Base-by-base conservation (phyloP, 108 stramenopile genomes). In the Pseudonitzschia delicatissima region DNA sequence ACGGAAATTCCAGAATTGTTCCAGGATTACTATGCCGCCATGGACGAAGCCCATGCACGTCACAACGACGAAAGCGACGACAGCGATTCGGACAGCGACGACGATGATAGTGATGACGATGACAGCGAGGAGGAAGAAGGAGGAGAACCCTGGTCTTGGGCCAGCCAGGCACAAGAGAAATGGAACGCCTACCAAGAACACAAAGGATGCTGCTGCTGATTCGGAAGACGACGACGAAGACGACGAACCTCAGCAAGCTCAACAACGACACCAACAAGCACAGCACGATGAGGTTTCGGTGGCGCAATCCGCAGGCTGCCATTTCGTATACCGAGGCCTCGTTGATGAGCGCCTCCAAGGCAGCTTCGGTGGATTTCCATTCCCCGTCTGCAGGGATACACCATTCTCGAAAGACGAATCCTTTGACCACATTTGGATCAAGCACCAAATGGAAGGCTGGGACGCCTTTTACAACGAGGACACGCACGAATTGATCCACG, bases 371-470 rank as follows among this genome's bases (percentile, higher is more conserved):
- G 11, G 37, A 11, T 39, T 11, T 39, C 37, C 8, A 39, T 48
- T 1, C 47, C 47, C 20, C 23, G 20, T 13, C 47, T 48, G 20
- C 21, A 48, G 18, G 62, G 37, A 57, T 71, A 55, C 0, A 72
- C 45, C 6, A 68, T 55, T 11, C 11, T 0, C 53, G 53, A 42
- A 42, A 20, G 50, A 33, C 21, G 37, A 61, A 18, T 35, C 37
- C 32, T 61, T 42, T 33, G 60, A 61, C n/a, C 8, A 6, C 26
- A 61, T 61, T 6, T 61, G 60, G 60, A 18, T 39, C 32, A 42
- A 40, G 13, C 39, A 40, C 32, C 60, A 61, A 23, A 61, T 61
- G 60, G 60, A 61, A 35, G 60, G 60, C 15, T 61, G 60, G 60
- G 60, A 61, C 35, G 25, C 7, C 8, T 61, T 40, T 15, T 20